phyloP scores from a whole-genome alignment of 176 grass and related monocot genomes.

The Oryza officinalis region DNA sequence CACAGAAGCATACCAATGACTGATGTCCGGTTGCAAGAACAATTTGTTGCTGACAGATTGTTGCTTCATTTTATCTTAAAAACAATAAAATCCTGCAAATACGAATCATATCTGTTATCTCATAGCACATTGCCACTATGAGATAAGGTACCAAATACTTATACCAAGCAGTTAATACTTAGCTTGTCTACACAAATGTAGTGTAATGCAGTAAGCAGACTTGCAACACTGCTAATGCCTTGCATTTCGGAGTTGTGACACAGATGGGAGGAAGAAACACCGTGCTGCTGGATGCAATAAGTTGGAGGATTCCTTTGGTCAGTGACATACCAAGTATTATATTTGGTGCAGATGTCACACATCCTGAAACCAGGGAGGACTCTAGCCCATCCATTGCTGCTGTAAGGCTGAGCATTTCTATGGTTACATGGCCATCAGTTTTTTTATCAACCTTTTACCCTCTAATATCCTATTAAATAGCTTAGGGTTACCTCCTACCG shows the following conservation, averaged over 20 bases:
- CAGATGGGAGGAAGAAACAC: constrained; percentile 99
- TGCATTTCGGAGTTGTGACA: constrained; percentile 29
- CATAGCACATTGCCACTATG: too few relatives aligned
- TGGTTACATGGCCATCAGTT: constrained; percentile 6
- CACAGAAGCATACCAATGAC: too few relatives aligned
- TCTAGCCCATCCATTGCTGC: constrained; percentile 98
- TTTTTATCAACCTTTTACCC: not conserved
- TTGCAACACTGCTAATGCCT: not conserved
- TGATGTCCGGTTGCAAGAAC: too few relatives aligned
- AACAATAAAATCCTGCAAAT: too few relatives aligned
- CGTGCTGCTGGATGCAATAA: constrained; percentile 91
- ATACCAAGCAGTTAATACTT: not conserved
- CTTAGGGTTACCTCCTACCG: not conserved
- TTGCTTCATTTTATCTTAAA: too few relatives aligned
- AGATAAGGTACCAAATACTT: constrained; percentile 64
- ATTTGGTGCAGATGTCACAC: constrained; percentile 98
- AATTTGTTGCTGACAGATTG: too few relatives aligned
- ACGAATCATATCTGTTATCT: too few relatives aligned
- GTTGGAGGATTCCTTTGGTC: constrained; percentile 98
- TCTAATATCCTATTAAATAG: constrained; percentile 12
- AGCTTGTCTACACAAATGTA: constrained; percentile 24
- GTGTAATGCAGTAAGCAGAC: not conserved
- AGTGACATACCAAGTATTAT: constrained; percentile 99
- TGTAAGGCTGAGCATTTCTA: constrained; percentile 43
- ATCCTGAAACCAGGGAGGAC: constrained; percentile 99